Percentiles rank a stretch among this genome's conserved stretches.
These are phyloP conservation scores for Leptographium wingfieldii DNA, from an alignment of 2,329 filamentous ascomycete genomes.

Conservation along the genomic window DNA sequence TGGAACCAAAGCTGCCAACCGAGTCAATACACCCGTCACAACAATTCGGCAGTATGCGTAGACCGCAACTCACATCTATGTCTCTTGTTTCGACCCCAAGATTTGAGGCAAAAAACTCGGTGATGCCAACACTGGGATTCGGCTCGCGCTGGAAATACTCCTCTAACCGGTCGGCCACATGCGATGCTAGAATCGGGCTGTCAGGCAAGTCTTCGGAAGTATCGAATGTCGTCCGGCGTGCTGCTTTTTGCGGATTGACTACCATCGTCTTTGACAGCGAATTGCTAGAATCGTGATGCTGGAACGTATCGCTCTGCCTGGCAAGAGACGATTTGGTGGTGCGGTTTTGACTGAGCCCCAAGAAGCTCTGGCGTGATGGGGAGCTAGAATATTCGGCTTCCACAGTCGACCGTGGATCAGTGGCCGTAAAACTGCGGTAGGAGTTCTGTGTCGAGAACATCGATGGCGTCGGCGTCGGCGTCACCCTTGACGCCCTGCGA, in stretches of 20 bases:
- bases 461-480: neutral
- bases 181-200: conserved; percentile 32
- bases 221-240: conserved; percentile 26
- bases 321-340: neutral
- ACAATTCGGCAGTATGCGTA: too few relatives aligned
- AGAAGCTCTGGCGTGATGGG: conserved; percentile 8
- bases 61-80: conserved; percentile 22
- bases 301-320: neutral
- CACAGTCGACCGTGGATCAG: neutral
- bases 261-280: conserved; percentile 23
- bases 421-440: neutral
- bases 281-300: neutral
- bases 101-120: conserved; percentile 41
- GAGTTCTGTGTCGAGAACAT: neutral
- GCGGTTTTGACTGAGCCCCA: conserved; percentile 10
- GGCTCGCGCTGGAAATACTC: conserved; percentile 38
- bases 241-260: conserved; percentile 31
- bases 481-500: neutral
- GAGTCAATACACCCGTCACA: neutral
- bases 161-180: conserved; percentile 38
- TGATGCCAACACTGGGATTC: conserved; percentile 34
- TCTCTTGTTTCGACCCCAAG: conserved; percentile 37
- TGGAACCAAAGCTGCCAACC: conserved; percentile 34
- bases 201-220: conserved; percentile 24
- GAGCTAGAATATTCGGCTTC: neutral